phyloP scores from a whole-genome alignment of 441 rosid genomes.

The Euphorbia schlechtendalii region DNA sequence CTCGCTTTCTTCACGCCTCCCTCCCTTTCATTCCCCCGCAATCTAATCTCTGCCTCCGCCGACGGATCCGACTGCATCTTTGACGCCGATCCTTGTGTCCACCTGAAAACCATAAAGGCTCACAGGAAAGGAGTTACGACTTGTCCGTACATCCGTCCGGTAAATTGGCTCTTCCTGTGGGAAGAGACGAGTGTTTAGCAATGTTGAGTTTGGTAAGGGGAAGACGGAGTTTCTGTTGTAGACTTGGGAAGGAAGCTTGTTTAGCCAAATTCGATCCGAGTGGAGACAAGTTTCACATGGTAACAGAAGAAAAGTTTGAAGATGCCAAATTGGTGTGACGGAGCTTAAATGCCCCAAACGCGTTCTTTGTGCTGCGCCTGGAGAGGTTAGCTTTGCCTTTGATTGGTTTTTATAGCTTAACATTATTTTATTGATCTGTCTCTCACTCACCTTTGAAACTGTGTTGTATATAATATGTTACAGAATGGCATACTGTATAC shows the following conservation, averaged over 20 bases:
- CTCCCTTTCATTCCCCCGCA: slow-evolving; percentile 69
- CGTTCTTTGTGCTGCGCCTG: slow-evolving; percentile 75
- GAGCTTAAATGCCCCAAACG: slow-evolving; percentile 53
- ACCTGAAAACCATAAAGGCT: slow-evolving; percentile 54
- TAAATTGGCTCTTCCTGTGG: slow-evolving; percentile 69
- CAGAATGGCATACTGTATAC: slow-evolving; percentile 73
- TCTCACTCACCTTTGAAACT: no score
- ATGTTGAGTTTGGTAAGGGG: slow-evolving; percentile 88
- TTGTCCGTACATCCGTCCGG: slow-evolving; percentile 74
- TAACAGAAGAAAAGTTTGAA: slow-evolving; percentile 46
- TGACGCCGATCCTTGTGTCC: slow-evolving; percentile 77
- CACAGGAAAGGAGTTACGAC: slow-evolving; percentile 70
- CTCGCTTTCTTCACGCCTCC: slow-evolving; percentile 79
- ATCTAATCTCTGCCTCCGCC: slow-evolving; percentile 68
- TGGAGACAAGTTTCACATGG: slow-evolving; percentile 81
- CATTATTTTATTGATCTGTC: no score
- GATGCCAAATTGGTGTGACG: slow-evolving; percentile 68
- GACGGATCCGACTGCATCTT: slow-evolving; percentile 78
- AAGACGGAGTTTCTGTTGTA: slow-evolving; percentile 68
- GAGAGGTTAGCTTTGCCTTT: slow-evolving; percentile 41
- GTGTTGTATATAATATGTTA: no score
- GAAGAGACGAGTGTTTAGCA: slow-evolving; percentile 74
- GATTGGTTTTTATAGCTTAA: slow-evolving; percentile 9
- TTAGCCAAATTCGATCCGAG: slow-evolving; percentile 47
- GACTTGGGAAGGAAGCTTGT: slow-evolving; percentile 66